Base-by-base conservation (phyloP, 768 basidiomycete genomes). In the Tephrocybe sp. region DNA sequence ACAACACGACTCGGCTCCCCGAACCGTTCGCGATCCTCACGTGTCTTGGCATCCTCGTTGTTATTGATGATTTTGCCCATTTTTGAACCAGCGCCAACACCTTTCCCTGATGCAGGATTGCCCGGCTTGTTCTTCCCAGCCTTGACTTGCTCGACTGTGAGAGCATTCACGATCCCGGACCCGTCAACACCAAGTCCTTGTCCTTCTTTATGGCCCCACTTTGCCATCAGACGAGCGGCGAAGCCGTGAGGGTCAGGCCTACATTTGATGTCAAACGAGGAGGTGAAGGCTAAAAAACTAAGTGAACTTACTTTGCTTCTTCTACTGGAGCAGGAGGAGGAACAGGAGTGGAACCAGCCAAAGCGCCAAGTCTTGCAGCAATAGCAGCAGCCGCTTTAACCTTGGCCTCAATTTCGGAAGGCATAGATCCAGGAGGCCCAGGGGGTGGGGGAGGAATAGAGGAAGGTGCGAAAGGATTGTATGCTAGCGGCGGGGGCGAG, bases 141-240 rank as follows among this genome's bases (percentile, higher is more conserved):
- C 57, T 79, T 80, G 14, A 81, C 72, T 51, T 88, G 86, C 62
- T 95, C 90, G 18, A 96, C 88, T 0, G 85, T 79, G 3, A 98
- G 78, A 4, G 95, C 93, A 51, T 95, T 89, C 38, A 95, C 83
- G 39, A 98, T 95, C 1, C 94, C 94, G 2, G 79, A 78, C 7
- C 85, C 90, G 53, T 90, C 84, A 0, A 80, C 86, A 28, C 96
- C 96, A 1, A 98, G 78, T 9, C 95, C 95, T 69, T 93, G 86
- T 1, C 96, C 96, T 65, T 92, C 91, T 65, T 90, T 89, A 65
- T 97, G 93, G 0, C 95, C 95, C 90, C 90, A 95, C 71, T 94
- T 97, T 2, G 90, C 90, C 93, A 97, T 96, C 58, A 96, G 65
- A 28, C 90, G 85, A 11, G 86, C 85, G 26, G 92, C 92, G 59